These are phyloP conservation scores for Oryza australiensis DNA, from an alignment of 176 grass and related monocot genomes.

Conservation along the genomic window DNA sequence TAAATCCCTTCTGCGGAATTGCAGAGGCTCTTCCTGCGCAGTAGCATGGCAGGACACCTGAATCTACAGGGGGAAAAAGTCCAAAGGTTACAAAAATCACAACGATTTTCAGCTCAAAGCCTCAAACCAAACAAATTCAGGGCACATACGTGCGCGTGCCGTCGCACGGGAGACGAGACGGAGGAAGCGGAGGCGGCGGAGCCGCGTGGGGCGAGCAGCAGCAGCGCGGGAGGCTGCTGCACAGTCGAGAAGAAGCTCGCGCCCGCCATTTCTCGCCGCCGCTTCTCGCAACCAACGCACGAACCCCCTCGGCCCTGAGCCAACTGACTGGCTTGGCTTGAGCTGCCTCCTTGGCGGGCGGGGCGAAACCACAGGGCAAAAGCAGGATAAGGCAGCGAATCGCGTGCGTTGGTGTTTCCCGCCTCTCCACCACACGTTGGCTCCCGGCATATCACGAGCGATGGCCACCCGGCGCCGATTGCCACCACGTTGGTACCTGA, in stretches of 20 bases:
- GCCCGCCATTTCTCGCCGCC: constrained; percentile 54
- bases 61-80: neutral
- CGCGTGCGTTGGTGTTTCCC: neutral
- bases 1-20: constrained; percentile 50
- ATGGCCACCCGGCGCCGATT: constrained; percentile 1
- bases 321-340: neutral
- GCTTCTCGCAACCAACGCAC: neutral
- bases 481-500: neutral
- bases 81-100: neutral
- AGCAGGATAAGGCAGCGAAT: constrained; percentile 51
- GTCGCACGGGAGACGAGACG: constrained; percentile 24
- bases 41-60: constrained; percentile 38
- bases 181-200: neutral
- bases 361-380: neutral
- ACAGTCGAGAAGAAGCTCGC: constrained; percentile 50
- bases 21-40: constrained; percentile 19
- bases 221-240: constrained; percentile 34
- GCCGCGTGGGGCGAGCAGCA: constrained; percentile 25
- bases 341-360: neutral
- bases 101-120: no score
- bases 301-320: neutral
- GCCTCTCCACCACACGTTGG: constrained; percentile 40
- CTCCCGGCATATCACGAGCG: neutral
- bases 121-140: neutral
- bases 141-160: constrained; percentile 22